Base-by-base conservation (phyloP, 106 monocot genomes). In the Dendrobium officinale region DNA sequence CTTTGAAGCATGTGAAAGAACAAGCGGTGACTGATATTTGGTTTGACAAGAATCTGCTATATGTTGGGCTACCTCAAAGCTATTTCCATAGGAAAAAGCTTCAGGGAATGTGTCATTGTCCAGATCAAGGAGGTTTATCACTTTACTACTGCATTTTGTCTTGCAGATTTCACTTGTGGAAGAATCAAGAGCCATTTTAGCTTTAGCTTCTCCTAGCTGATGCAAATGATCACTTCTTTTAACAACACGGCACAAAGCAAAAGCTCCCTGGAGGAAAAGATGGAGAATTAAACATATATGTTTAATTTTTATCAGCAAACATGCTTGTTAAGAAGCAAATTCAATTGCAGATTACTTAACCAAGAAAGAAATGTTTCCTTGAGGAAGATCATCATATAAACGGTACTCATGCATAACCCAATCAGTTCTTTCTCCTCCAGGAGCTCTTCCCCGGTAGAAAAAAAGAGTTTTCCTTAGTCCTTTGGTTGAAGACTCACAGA, bases 321-420 rank as follows among this genome's bases (percentile, higher is more conserved):
- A 51, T 51, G 10, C 47, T 51, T 51, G 51, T 51, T 51, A 37
- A 40, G 5, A 37, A 22, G 40, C 33, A 7, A 5, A 20, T 20
- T 74, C 42, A 43, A 15, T 43, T 51, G 6, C 5, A 54, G 37
- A 0, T 80, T 40, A 15, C 26, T 37, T 72, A 16, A 96, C 96
- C 87, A 93, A 31, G 84, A 96, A 91, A 67, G 82, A 87, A 18
- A 83, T 76, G 72, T 73, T 75, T 61, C 88, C 88, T 29, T 82
- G 89, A 68, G 86, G 79, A 80, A 88, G 79, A 80, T 90, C 85
- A 80, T 96, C 88, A 42, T 87, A 91, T 42, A 96, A 86, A 4
- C 95, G 95, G 47, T 93, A 96, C 54, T 96, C 96, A 40, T 96
- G 91, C 96, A 96, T 96, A 15, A 93, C 84, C 96, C 96, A 96